Evolutionary conservation across 129 eudicot genomes (phyloP).

Genomic region (Mikania micrantha): DNA sequence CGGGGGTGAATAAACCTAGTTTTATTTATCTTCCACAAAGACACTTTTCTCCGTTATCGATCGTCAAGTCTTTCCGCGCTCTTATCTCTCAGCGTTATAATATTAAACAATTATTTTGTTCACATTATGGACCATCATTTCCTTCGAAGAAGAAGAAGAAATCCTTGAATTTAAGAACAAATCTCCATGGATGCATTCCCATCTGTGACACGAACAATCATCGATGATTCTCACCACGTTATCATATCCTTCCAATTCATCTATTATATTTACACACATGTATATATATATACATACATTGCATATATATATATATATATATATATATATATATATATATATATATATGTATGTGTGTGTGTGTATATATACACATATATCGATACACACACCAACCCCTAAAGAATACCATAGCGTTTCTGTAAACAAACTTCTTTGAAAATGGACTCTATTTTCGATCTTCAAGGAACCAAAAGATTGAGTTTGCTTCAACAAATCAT

Average conservation of each 20-base stretch:
- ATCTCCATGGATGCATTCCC: neutral
- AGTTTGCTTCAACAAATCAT: conserved; percentile 43
- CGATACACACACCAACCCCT: neutral
- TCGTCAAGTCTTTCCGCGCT: neutral
- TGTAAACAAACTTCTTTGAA: neutral
- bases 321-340: too few relatives aligned
- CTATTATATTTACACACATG: neutral
- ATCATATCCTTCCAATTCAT: neutral
- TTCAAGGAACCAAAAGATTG: conserved; percentile 43
- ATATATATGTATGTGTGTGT: too few relatives aligned
- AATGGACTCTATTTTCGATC: conserved; percentile 76
- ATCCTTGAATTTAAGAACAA: neutral
- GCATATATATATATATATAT: too few relatives aligned
- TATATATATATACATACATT: too few relatives aligned
- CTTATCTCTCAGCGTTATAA: too few relatives aligned
- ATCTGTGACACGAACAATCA: neutral
- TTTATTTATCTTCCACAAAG: neutral
- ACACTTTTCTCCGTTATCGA: neutral
- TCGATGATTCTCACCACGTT: neutral
- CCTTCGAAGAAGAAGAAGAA: too few relatives aligned
- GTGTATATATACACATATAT: neutral
- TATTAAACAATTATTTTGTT: too few relatives aligned
- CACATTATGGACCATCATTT: neutral
- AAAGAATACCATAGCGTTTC: neutral
- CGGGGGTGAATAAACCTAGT: too few relatives aligned